phyloP scores from a whole-genome alignment of 2,329 filamentous ascomycete genomes.

The Apiospora rasikravindrae region DNA sequence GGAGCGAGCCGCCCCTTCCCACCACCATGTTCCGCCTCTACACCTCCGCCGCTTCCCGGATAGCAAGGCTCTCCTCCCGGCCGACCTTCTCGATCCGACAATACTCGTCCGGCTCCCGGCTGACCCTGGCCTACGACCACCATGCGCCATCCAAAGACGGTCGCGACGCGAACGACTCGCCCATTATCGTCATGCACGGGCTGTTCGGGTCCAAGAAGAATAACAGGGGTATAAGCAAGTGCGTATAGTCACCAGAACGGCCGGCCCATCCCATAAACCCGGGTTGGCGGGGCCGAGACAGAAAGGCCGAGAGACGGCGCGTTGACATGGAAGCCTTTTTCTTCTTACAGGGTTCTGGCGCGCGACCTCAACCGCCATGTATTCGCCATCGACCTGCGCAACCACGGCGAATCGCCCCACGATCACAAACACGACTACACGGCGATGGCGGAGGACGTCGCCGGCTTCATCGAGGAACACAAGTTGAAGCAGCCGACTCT shows the following conservation, averaged over 20 bases:
- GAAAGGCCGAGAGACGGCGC: background rate
- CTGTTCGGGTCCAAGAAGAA: constrained; percentile 96
- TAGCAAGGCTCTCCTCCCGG: constrained; percentile 32
- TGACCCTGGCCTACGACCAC: constrained; percentile 67
- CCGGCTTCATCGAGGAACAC: constrained; percentile 76
- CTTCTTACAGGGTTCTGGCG: constrained; percentile 69
- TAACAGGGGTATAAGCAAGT: constrained; percentile 95
- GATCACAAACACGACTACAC: constrained; percentile 76
- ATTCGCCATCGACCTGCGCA: constrained; percentile 89
- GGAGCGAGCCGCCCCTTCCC: background rate
- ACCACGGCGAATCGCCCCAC: constrained; percentile 92
- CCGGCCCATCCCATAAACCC: background rate
- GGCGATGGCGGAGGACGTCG: constrained; percentile 82
- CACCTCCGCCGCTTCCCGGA: constrained; percentile 40
- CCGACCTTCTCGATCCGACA: constrained; percentile 28
- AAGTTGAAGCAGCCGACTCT: constrained; percentile 72
- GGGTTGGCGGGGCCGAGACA: background rate
- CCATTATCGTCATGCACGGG: constrained; percentile 89
- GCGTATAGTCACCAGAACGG: constrained; percentile 43
- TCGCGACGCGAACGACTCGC: constrained; percentile 47
- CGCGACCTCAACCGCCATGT: constrained; percentile 80
- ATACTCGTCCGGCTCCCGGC: constrained; percentile 22
- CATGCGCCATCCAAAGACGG: constrained; percentile 61
- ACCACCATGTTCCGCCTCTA: constrained; percentile 50
- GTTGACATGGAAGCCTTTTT: background rate